phyloP scores from a whole-genome alignment of 2,329 filamentous ascomycete genomes.

The Myriangium duriaei region DNA sequence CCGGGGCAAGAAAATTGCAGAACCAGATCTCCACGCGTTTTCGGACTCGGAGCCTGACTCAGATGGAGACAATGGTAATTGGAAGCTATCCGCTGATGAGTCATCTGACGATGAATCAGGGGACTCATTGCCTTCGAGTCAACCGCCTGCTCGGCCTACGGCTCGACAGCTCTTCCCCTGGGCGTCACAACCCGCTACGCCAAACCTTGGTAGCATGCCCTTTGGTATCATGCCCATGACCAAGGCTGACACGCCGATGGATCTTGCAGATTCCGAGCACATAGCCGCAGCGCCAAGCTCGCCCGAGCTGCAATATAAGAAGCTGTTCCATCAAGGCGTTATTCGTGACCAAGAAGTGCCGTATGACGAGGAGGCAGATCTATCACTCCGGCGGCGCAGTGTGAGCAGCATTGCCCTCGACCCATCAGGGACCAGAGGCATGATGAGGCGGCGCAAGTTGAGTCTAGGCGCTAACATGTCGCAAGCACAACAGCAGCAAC shows the following conservation, averaged over 20 bases:
- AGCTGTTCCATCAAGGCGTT: constrained; percentile 24
- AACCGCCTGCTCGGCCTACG: constrained; percentile 18
- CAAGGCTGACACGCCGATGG: constrained; percentile 2
- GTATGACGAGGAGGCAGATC: constrained; percentile 9
- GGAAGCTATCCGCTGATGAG: constrained; percentile 21
- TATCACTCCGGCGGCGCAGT: background rate
- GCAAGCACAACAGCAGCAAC: background rate
- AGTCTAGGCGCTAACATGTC: constrained; percentile 12
- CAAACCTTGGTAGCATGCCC: constrained; percentile 11
- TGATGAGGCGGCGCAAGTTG: constrained; percentile 16
- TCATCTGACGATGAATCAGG: constrained; percentile 21
- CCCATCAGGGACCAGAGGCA: constrained; percentile 16
- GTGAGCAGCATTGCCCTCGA: constrained; percentile 13
- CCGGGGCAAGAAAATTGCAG: background rate
- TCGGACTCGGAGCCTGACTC: constrained; percentile 22
- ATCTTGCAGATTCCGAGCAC: background rate
- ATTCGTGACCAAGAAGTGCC: constrained; percentile 3
- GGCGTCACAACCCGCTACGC: constrained; percentile 20
- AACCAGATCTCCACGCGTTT: constrained; percentile 7
- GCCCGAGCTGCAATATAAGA: constrained; percentile 30
- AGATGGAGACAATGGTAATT: constrained; percentile 13
- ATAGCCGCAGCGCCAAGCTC: constrained; percentile 19
- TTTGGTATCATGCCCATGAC: constrained; percentile 10
- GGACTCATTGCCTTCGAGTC: constrained; percentile 22
- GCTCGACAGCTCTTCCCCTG: constrained; percentile 17